A percentile compares a stretch with the other conserved stretches of the same genome.
These are phyloP conservation scores for Thamnidium elegans DNA, from an alignment of 192 early-diverging fungal species.

Conservation along the genomic window DNA sequence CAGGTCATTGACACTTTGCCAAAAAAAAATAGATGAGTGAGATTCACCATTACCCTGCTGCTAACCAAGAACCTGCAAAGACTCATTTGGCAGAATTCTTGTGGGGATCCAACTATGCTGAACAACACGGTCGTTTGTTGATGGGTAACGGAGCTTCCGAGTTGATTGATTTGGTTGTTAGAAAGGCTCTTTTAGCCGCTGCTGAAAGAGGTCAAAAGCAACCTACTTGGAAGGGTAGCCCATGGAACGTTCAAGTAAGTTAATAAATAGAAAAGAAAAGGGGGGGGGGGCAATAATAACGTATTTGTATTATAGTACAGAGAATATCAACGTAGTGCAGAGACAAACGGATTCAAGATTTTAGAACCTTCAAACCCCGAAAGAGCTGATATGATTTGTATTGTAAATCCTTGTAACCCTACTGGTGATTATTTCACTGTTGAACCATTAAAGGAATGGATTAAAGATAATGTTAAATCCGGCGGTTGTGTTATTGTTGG, in stretches of 20 bases:
- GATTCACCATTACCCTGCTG: slow-evolving; percentile 87
- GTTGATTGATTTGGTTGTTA: slow-evolving; percentile 85
- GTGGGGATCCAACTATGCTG: slow-evolving; percentile 60
- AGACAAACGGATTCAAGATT: slow-evolving; percentile 68
- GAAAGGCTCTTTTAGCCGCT: slow-evolving; percentile 49
- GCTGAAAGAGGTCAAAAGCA: slow-evolving; percentile 34
- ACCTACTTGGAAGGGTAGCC: slow-evolving; percentile 83
- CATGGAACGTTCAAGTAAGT: slow-evolving; percentile 69
- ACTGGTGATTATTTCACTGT: slow-evolving; percentile 83
- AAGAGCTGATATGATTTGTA: slow-evolving; percentile 69
- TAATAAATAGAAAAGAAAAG: neutral
- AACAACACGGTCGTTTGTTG: slow-evolving; percentile 63
- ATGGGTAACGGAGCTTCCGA: slow-evolving; percentile 90
- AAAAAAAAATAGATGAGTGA: slow-evolving; percentile 21
- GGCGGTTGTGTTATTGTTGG: slow-evolving; percentile 81
- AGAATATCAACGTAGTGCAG: slow-evolving; percentile 86
- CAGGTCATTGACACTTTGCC: neutral
- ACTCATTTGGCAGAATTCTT: slow-evolving; percentile 76
- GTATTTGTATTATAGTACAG: slow-evolving; percentile 59
- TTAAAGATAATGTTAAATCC: slow-evolving; percentile 69
- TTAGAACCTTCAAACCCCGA: slow-evolving; percentile 53
- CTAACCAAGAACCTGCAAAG: slow-evolving; percentile 89
- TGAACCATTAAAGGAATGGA: slow-evolving; percentile 72
- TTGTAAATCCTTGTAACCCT: slow-evolving; percentile 93
- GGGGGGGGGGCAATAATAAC: neutral